Percentiles rank a stretch among this genome's conserved stretches.
Evolutionary conservation across 1,139 yeast species (phyloP).

Genomic region (Geotrichum bryndzae): DNA sequence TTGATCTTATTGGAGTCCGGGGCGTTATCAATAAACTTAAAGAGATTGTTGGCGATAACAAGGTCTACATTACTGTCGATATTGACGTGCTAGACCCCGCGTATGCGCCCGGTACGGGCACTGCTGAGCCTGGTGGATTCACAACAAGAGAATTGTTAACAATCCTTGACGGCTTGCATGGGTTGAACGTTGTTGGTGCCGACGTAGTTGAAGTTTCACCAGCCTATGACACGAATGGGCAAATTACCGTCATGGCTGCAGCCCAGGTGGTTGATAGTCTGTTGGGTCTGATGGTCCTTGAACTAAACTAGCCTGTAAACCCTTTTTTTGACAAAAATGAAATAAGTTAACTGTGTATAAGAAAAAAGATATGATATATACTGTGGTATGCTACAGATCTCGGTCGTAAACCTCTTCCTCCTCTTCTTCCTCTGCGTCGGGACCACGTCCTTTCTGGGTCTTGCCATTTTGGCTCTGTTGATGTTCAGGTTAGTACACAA

Average conservation of each 20-base stretch:
- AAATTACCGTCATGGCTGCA: slow-evolving; percentile 67
- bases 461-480: slow-evolving; percentile 14
- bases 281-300: slow-evolving; percentile 24
- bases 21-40: slow-evolving; percentile 54
- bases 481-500: neutral
- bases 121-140: slow-evolving; percentile 79
- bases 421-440: slow-evolving; percentile 14
- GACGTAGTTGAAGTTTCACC: slow-evolving; percentile 79
- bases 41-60: slow-evolving; percentile 48
- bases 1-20: slow-evolving; percentile 44
- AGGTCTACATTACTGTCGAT: slow-evolving; percentile 68
- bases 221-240: slow-evolving; percentile 55
- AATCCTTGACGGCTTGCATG: slow-evolving; percentile 53
- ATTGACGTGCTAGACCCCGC: slow-evolving; percentile 78
- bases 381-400: neutral
- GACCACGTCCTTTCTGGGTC: slow-evolving; percentile 11
- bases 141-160: slow-evolving; percentile 64
- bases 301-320: neutral
- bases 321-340: neutral
- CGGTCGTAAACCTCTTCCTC: slow-evolving; percentile 14
- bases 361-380: neutral
- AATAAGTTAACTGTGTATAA: neutral
- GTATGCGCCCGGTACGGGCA: slow-evolving; percentile 77
- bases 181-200: slow-evolving; percentile 62
- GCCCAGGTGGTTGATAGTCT: slow-evolving; percentile 53